Base-by-base conservation (phyloP, 78 protist genomes). In the Capsaspora owczarzaki region DNA sequence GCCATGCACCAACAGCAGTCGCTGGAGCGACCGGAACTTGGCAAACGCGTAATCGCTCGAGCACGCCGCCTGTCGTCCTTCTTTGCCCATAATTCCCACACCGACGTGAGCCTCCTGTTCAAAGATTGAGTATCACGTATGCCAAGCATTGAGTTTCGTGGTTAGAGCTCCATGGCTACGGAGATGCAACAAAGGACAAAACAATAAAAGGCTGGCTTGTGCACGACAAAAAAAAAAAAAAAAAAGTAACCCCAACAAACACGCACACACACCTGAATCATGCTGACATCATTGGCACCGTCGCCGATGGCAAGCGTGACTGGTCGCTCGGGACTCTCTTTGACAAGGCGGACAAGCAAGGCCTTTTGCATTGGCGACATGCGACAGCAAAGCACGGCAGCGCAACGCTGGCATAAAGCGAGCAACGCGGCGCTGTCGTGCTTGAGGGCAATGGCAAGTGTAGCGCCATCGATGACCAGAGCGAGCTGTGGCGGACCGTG, bases 361-460 rank as follows among this genome's bases (percentile, higher is more conserved):
- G 97, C 98, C 88, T 96, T 94, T 61, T 94, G 99, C 68, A 80
- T 56, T 19, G 99, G 99, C 31, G 95, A 70, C 27, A 87, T 80
- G 40, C 99, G 84, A 80, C 97, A 94, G 40, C 93, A 89, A 23
- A 96, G 71, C 22, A 92, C 95, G 2, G 91, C 81, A 16, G 33
- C 27, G 70, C 51, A 75, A 1, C 83, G 2, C 37, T 0, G 6
- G 25, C 66, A 1, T 29, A 74, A 44, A 0, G 20, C 25, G 5
- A 42, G 37, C 22, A 49, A n/a, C 56, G 56, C 56, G 10, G 56
- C 56, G 16, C n/a, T 16, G n/a, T 0, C 0, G 12, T 0, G 37
- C 51, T 75, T 72, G 40, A 27, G 1, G 6, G 76, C 71, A 46
- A 38, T 27, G 47, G 35, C 1, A 40, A 82, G 81, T 12, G 76